These are phyloP conservation scores for Pinus taeda DNA, from an alignment of 75 land plant species.

Conservation along the genomic window DNA sequence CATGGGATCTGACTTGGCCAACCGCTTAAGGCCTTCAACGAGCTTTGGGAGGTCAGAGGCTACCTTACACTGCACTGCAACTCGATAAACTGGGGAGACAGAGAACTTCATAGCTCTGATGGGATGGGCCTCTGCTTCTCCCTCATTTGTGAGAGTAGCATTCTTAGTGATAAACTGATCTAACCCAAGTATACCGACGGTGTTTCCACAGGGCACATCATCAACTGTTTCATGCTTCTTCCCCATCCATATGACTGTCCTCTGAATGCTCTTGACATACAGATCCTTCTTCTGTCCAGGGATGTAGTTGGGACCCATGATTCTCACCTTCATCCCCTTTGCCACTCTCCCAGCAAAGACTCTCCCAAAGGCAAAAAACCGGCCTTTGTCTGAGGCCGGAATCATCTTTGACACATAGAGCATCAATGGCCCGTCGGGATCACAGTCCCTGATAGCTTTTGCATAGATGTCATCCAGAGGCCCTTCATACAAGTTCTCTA, in stretches of 20 bases:
- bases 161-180: constrained; percentile 84
- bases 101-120: constrained; percentile 83
- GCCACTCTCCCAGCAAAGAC: constrained; percentile 58
- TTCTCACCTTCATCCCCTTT: constrained; percentile 49
- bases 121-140: constrained; percentile 75
- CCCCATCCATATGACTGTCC: constrained; percentile 90
- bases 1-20: no score
- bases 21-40: no score
- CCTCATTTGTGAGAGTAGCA: constrained; percentile 76
- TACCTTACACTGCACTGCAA: constrained; percentile 77
- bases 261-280: constrained; percentile 75
- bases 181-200: constrained; percentile 74
- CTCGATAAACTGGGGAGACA: constrained; percentile 78
- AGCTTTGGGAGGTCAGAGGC: no score
- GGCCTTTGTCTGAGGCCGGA: constrained; percentile 68
- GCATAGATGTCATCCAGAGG: constrained; percentile 74
- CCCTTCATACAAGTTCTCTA: constrained; percentile 87
- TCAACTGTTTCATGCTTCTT: constrained; percentile 77
- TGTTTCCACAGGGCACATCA: constrained; percentile 85
- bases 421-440: constrained; percentile 70
- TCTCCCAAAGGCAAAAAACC: constrained; percentile 51
- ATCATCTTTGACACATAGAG: constrained; percentile 85
- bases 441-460: constrained; percentile 77
- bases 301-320: constrained; percentile 74
- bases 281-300: constrained; percentile 73